Evolutionary conservation across 2,329 filamentous ascomycete genomes (phyloP), one percentile per base, ranked within the genome.

Genomic region (Fusarium multiceps): DNA sequence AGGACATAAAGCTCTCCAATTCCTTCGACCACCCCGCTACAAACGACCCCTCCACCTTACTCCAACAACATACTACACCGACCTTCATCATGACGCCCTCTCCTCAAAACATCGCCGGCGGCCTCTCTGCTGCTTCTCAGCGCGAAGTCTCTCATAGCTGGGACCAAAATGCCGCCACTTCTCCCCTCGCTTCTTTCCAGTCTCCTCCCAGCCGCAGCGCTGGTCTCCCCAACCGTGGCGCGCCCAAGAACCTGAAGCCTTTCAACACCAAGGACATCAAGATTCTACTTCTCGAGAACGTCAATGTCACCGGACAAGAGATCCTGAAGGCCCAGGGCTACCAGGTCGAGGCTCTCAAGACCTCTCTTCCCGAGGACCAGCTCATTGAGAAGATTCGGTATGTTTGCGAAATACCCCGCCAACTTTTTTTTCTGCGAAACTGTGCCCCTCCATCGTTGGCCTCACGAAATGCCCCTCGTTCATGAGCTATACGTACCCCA

Each of bases 261-360:
- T 99, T 99, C 83, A 91, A 95, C 78, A 96, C 94, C 23, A 90
- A 95, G 78, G 95, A 98, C 78, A 94, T 99, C 83, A 98, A 98
- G 84, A 97, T 99, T 59, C 83, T 99, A 60, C 87, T 99, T 20
- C 85, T 99, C 32, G 96, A 99, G 80, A 99, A 98, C 82, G 93
- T 99, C 77, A 99, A 99, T 80, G 85, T 93, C 81, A 93, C 93
- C 25, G 96, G 96, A 16, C 88, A 90, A 75, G 90, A 97, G 48
- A 94, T 98, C 60, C 85, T 99, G 61, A 88, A 83, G 61, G 86
- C 84, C 59, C 94, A 99, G 82, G 96, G 96, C 63, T 99, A 99
- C 80, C 96, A 99, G 82, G 96, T 99, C 34, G 96, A 99, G 82
- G 88, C 90, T 51, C 83, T 95, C 71, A 99, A 98, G 85, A 90